Evolutionary conservation across 495 filamentous ascomycete species (phyloP), one percentile per base, ranked within the genome.

Genomic region (Daldinia grandis): DNA sequence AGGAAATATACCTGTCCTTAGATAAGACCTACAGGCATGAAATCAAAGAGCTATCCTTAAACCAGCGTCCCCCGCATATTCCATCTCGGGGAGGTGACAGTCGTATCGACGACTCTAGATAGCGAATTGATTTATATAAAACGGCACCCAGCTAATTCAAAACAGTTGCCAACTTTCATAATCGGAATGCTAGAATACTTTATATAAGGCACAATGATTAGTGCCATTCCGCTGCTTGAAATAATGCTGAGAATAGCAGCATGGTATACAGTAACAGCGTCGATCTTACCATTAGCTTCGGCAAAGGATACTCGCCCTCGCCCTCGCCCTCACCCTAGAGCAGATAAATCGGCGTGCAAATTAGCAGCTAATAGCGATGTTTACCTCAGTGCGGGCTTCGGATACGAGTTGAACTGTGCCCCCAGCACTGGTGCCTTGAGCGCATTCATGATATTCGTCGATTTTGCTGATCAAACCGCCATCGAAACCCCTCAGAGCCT

Each of bases 371-470:
- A 66, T 44, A 59, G 56, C 30, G 55, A 59, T 17, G 64, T 76
- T 4, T 70, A 74, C 24, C 70, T 78, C 15, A 76, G 74, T 55
- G 57, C 65, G 0, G 76, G 76, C 12, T 76, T 76, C 54, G 70
- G 70, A 7, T 72, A 69, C 44, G 64, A 75, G 33, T 47, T 66
- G 10, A 76, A 77, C 62, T 78, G 76, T 49, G 76, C 76, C 0
- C 76, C 76, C 9, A 77, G 75, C 51, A 71, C 66, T 5, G 76
- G 76, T 19, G 69, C 73, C 3, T 62, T 78, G n/a, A 66, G 27
- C 25, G 74, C 68, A 21, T 78, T 77, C 71, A 78, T 78, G 76
- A 47, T 78, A 17, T 78, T 78, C 58, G 68, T 78, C 30, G 76
- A 78, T 47, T 78, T 78, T 42, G 25, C 51, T 2, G 76, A 78